These are phyloP conservation scores for Hippophae gyantsensis DNA, from an alignment of 306 rosid genomes.

Conservation along the genomic window DNA sequence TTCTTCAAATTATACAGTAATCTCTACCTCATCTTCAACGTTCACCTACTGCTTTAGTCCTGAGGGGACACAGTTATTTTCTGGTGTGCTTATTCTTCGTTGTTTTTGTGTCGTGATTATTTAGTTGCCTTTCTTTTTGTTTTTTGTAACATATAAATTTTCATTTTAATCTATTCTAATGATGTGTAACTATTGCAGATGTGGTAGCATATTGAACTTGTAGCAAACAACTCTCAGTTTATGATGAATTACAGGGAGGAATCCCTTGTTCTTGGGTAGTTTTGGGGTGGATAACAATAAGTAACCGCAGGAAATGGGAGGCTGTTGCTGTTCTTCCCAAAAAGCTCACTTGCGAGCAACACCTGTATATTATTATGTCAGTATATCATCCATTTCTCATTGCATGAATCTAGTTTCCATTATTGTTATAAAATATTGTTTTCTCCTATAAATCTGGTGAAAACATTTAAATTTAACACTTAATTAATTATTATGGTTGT, in stretches of 20 bases:
- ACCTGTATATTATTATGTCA: conserved; percentile 67
- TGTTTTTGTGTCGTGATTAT: conserved; percentile 5
- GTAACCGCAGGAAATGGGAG: conserved; percentile 51
- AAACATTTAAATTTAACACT: too few relatives aligned
- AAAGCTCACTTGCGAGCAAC: conserved; percentile 65
- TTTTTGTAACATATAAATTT: too few relatives aligned
- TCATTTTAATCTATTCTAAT: background rate
- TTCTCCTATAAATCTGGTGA: too few relatives aligned
- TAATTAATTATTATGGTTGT: too few relatives aligned
- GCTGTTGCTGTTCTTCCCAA: conserved; percentile 81
- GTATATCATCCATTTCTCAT: conserved; percentile 27
- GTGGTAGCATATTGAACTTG: conserved; percentile 1
- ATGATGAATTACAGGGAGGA: conserved; percentile 27
- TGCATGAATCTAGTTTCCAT: background rate
- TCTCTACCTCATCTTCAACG: too few relatives aligned
- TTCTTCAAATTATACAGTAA: too few relatives aligned
- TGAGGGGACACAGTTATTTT: too few relatives aligned
- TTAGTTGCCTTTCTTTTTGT: background rate
- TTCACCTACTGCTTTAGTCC: too few relatives aligned
- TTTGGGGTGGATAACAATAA: conserved; percentile 25
- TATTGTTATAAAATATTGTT: background rate
- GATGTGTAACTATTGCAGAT: background rate
- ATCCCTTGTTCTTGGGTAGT: conserved; percentile 19
- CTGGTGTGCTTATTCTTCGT: background rate
- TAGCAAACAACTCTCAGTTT: conserved; percentile 13